These are phyloP conservation scores for Paramecium pentaurelia DNA, from an alignment of 73 alveolate species.

Conservation along the genomic window DNA sequence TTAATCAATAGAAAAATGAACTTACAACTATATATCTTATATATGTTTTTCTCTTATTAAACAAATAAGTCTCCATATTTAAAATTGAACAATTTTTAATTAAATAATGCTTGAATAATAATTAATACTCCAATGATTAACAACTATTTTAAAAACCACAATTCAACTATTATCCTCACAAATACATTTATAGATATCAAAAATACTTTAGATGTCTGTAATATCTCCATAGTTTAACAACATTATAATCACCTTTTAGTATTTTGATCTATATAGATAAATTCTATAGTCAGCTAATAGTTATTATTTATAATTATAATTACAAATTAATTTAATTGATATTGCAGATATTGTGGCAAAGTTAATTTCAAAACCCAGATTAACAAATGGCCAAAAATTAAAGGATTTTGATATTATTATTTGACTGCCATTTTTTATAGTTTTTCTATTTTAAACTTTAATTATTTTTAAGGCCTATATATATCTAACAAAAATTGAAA, in stretches of 20 bases:
- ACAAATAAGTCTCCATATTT: slow-evolving; percentile 53
- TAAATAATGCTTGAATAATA: neutral
- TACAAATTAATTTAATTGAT: neutral
- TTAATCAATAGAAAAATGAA: slow-evolving; percentile 18
- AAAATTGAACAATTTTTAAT: slow-evolving; percentile 13
- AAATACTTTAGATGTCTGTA: slow-evolving; percentile 81
- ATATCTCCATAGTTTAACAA: slow-evolving; percentile 69
- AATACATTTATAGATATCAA: slow-evolving; percentile 65
- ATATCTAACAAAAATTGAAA: slow-evolving; percentile 45
- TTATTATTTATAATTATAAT: neutral
- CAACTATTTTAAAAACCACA: slow-evolving; percentile 60
- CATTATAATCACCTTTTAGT: slow-evolving; percentile 53
- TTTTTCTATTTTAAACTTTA: slow-evolving; percentile 46
- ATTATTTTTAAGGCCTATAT: neutral
- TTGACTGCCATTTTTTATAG: slow-evolving; percentile 34
- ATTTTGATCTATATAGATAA: slow-evolving; percentile 36
- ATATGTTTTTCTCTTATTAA: neutral
- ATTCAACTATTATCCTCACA: slow-evolving; percentile 71
- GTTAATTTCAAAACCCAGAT: slow-evolving; percentile 29
- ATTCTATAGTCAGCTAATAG: slow-evolving; percentile 29
- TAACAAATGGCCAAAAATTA: slow-evolving; percentile 27
- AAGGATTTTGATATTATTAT: neutral
- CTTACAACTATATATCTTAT: neutral
- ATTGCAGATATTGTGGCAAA: neutral
- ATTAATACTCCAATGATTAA: slow-evolving; percentile 26